Conservation (phyloP, 2,329 filamentous ascomycete species). For the Alternaria longipes region DNA sequence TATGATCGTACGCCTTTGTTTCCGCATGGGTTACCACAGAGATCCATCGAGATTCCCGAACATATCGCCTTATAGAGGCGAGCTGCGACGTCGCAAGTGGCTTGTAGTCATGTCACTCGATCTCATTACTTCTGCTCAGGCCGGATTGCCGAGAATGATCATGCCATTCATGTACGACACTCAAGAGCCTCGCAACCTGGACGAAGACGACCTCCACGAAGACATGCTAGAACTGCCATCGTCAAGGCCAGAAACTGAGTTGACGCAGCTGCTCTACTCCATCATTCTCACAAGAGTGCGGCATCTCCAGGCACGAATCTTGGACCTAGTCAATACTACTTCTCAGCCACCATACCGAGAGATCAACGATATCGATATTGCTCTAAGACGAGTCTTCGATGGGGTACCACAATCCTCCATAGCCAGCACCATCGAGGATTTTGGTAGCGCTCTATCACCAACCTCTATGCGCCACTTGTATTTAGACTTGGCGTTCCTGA, state of each 20-base stretch:
- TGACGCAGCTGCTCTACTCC: slow-evolving; percentile 39
- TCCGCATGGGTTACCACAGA: slow-evolving; percentile 56
- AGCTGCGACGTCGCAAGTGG: slow-evolving; percentile 70
- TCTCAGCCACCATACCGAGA: slow-evolving; percentile 40
- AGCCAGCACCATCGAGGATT: slow-evolving; percentile 22
- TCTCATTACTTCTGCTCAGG: slow-evolving; percentile 49
- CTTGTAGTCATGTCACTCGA: slow-evolving; percentile 59
- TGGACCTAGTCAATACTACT: slow-evolving; percentile 40
- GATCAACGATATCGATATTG: slow-evolving; percentile 39
- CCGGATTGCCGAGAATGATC: slow-evolving; percentile 53
- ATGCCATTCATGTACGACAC: slow-evolving; percentile 52
- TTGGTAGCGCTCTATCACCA: slow-evolving; percentile 18
- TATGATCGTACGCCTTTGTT: slow-evolving; percentile 44
- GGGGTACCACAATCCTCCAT: slow-evolving; percentile 33
- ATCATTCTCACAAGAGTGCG: slow-evolving; percentile 38
- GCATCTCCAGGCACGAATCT: slow-evolving; percentile 36
- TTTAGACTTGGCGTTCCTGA: slow-evolving; percentile 44
- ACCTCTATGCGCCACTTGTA: slow-evolving; percentile 41
- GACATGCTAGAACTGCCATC: slow-evolving; percentile 45
- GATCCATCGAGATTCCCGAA: slow-evolving; percentile 50
- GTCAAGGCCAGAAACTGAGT: slow-evolving; percentile 38
- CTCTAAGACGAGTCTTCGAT: slow-evolving; percentile 33
- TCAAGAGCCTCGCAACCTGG: slow-evolving; percentile 52
- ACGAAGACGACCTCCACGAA: slow-evolving; percentile 54
- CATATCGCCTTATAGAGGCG: slow-evolving; percentile 63